These are phyloP conservation scores for Fragaria vesca DNA, from an alignment of 306 rosid genomes.

Conservation along the genomic window DNA sequence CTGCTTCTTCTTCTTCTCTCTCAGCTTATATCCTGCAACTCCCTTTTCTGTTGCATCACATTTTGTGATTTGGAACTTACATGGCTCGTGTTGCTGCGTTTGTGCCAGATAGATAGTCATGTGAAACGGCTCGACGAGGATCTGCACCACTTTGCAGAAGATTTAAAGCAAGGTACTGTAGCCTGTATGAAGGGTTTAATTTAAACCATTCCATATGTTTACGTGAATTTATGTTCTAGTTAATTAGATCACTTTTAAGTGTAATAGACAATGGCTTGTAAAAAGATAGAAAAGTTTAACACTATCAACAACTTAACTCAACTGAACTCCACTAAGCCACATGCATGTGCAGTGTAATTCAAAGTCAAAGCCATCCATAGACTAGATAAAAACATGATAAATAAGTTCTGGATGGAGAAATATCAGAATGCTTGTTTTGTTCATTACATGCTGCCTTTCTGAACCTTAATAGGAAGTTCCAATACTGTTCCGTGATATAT, in stretches of 20 bases:
- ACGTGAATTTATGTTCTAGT: background rate
- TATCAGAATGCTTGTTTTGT: background rate
- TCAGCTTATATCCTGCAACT: too few species aligned
- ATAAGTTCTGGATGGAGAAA: background rate
- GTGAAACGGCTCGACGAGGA: conserved; percentile 95
- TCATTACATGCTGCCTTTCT: background rate
- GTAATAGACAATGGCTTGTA: background rate
- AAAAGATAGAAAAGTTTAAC: background rate
- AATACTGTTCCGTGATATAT: background rate
- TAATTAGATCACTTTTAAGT: background rate
- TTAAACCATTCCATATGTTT: too few species aligned
- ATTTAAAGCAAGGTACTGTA: conserved; percentile 86
- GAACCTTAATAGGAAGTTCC: background rate
- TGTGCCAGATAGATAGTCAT: conserved; percentile 85
- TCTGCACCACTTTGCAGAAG: conserved; percentile 84
- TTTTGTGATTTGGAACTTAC: conserved; percentile 12
- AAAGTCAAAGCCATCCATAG: background rate
- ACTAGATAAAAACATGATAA: background rate
- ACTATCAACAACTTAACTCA: background rate
- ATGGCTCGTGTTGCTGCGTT: conserved; percentile 1
- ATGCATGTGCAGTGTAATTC: background rate
- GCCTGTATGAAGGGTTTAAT: too few species aligned
- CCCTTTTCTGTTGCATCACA: background rate
- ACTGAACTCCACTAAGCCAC: background rate
- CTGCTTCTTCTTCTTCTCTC: background rate